Evolutionary conservation across 352 stramenopile species (phyloP).

Genomic region (Pythium guiyangense): DNA sequence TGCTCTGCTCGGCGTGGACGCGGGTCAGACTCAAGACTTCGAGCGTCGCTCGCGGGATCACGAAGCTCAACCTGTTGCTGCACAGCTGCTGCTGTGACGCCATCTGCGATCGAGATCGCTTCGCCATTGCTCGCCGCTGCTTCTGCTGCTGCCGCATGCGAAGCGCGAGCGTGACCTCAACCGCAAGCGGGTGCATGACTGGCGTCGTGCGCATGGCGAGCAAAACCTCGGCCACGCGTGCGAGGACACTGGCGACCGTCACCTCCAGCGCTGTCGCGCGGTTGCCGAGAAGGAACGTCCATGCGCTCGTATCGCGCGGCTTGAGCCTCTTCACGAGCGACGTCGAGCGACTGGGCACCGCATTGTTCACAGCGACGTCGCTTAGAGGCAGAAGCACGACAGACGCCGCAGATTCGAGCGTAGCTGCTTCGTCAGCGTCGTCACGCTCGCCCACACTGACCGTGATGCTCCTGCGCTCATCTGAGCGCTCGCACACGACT

Average conservation of each 20-base stretch:
- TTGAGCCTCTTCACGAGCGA: neutral
- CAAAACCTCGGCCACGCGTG: neutral
- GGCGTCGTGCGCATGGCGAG: neutral
- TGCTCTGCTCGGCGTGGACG: too few relatives aligned
- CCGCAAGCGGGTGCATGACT: neutral
- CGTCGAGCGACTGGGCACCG: too few relatives aligned
- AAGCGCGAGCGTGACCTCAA: neutral
- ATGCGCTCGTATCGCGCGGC: neutral
- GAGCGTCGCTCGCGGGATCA: conserved; percentile 10
- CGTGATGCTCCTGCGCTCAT: too few relatives aligned
- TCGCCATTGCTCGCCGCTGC: neutral
- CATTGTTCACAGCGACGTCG: too few relatives aligned
- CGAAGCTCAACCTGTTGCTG: neutral
- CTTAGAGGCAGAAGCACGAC: too few relatives aligned
- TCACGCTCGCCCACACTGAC: too few relatives aligned
- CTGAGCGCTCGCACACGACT: too few relatives aligned
- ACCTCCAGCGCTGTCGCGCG: neutral
- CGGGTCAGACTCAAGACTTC: conserved; percentile 5
- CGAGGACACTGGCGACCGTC: neutral
- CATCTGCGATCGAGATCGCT: neutral
- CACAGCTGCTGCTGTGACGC: too few relatives aligned
- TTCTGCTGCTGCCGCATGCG: neutral
- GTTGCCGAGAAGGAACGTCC: neutral
- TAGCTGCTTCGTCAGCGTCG: too few relatives aligned
- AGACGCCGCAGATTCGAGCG: too few relatives aligned